Evolutionary conservation across 169 alveolate genomes (phyloP).

Genomic region (Cryptosporidium parvum): DNA sequence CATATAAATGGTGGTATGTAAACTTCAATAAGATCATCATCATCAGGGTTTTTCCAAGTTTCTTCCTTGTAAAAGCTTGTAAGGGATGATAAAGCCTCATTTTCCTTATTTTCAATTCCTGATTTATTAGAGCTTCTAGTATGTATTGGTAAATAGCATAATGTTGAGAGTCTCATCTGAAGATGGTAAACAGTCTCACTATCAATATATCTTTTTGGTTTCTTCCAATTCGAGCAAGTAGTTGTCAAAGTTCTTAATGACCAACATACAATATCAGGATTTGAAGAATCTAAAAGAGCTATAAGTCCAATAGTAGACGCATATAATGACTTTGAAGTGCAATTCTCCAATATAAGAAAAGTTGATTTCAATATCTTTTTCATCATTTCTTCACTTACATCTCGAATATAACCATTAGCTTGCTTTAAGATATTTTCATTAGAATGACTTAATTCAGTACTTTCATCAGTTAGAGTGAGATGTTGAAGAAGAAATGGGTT

Average conservation of each 20-base stretch:
- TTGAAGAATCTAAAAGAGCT: constrained; percentile 64
- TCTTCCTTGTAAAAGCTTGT: constrained; percentile 59
- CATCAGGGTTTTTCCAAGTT: constrained; percentile 43
- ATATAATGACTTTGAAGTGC: constrained; percentile 64
- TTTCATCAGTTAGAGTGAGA: constrained; percentile 9
- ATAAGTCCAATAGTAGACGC: constrained; percentile 66
- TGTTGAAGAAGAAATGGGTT: constrained; percentile 38
- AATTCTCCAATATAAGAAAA: constrained; percentile 58
- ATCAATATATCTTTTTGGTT: constrained; percentile 60
- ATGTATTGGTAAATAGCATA: constrained; percentile 54
- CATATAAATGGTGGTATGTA: constrained; percentile 64
- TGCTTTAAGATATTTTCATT: not conserved
- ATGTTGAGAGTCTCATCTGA: constrained; percentile 66
- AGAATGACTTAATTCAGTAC: not conserved
- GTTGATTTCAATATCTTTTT: constrained; percentile 67
- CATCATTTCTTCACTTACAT: constrained; percentile 63
- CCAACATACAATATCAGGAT: constrained; percentile 75
- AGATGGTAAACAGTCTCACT: constrained; percentile 68
- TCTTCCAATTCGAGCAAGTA: constrained; percentile 74
- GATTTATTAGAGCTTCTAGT: not conserved
- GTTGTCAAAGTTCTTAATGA: constrained; percentile 63
- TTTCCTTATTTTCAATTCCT: not conserved
- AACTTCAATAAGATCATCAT: constrained; percentile 59
- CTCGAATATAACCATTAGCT: not conserved
- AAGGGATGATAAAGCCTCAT: not conserved